Evolutionary conservation across 2,329 filamentous ascomycete species (phyloP).

Genomic region (Sclerotinia subarctica): DNA sequence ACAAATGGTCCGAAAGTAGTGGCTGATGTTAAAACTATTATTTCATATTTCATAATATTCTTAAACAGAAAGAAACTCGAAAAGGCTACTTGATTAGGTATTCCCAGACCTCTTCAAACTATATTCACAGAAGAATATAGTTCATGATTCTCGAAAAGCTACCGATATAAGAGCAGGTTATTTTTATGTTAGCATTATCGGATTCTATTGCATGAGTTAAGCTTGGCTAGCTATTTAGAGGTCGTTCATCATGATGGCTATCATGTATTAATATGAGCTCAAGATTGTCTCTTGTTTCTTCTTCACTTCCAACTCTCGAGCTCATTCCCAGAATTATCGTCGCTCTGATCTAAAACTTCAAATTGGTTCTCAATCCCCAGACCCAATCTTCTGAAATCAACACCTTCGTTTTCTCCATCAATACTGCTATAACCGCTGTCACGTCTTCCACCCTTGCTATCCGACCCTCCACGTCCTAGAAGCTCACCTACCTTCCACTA

Average conservation of each 20-base stretch:
- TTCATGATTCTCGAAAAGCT: background rate
- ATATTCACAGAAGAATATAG: too few relatives aligned
- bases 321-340: background rate
- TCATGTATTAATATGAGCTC: background rate
- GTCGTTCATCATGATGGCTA: background rate
- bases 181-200: background rate
- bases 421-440: conserved; percentile 26
- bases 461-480: conserved; percentile 16
- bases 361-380: conserved; percentile 33
- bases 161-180: too few relatives aligned
- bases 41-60: too few relatives aligned
- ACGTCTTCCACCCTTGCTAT: background rate
- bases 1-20: background rate
- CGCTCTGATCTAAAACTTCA: conserved; percentile 20
- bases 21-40: too few relatives aligned
- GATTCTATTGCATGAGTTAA: background rate
- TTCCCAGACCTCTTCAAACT: too few relatives aligned
- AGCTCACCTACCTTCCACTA: conserved; percentile 29
- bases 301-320: background rate
- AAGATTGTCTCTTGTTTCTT: background rate
- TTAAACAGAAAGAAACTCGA: too few relatives aligned
- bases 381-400: conserved; percentile 31
- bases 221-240: background rate
- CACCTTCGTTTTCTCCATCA: conserved; percentile 14
- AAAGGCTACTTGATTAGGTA: too few relatives aligned